Evolutionary conservation across 208 protist genomes (phyloP).

Genomic region (Leishmania martiniquensis): DNA sequence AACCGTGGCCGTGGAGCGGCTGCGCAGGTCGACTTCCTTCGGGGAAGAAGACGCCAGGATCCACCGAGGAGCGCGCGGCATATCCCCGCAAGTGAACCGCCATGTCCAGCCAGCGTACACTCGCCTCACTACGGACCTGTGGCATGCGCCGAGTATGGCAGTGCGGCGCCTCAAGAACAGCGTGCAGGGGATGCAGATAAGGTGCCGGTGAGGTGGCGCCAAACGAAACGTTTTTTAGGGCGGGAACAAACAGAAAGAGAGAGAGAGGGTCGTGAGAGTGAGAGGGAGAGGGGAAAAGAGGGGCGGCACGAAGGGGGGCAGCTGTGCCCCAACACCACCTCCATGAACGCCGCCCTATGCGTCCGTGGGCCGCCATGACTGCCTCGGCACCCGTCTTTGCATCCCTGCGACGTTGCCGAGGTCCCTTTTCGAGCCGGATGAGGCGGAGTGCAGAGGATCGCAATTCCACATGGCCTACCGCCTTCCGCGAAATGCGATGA

Average conservation of each 20-base stretch:
- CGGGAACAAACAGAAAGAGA: no score
- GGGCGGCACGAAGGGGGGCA: not conserved
- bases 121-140: no score
- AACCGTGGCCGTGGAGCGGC: slow-evolving; percentile 45
- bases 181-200: no score
- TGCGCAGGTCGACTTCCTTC: slow-evolving; percentile 16
- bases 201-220: no score
- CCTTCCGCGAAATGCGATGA: not conserved
- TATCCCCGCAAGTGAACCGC: not conserved
- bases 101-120: not conserved
- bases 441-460: not conserved
- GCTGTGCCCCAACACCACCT: not conserved
- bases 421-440: not conserved
- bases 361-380: not conserved
- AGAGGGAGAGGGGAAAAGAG: not conserved
- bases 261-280: not conserved
- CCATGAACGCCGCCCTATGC: not conserved
- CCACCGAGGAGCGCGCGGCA: not conserved
- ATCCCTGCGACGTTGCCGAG: not conserved
- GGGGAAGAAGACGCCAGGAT: slow-evolving; percentile 30
- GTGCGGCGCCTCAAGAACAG: no score
- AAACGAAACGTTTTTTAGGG: no score
- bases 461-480: not conserved
- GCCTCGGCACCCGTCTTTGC: not conserved
- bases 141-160: no score